Conservation (phyloP, 208 protist genomes). For the Eutreptiella sp. region DNA sequence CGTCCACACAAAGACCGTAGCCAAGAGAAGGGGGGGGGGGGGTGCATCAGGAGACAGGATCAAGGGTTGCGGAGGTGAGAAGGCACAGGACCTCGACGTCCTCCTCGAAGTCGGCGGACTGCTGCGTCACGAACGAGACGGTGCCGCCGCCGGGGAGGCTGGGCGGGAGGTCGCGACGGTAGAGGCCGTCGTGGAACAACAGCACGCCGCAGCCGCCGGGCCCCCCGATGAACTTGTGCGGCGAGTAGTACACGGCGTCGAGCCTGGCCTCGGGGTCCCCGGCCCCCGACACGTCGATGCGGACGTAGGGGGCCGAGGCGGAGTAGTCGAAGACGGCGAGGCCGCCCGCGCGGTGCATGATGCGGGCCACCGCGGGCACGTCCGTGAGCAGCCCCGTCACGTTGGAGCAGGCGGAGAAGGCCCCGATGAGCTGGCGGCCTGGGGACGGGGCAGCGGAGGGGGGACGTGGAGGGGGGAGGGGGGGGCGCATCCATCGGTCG, state of each 20-base stretch:
- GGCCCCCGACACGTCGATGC: too few species aligned
- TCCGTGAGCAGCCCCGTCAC: constrained; percentile 49
- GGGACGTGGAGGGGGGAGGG: too few species aligned
- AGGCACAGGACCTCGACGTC: too few species aligned
- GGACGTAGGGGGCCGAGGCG: constrained; percentile 49
- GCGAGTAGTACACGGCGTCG: constrained; percentile 57
- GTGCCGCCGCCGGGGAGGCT: constrained; percentile 50
- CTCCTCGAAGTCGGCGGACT: constrained; percentile 41
- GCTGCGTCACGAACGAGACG: constrained; percentile 47
- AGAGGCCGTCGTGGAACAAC: constrained; percentile 21
- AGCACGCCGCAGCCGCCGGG: constrained; percentile 48
- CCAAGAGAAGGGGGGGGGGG: too few species aligned
- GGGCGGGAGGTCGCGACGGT: constrained; percentile 23
- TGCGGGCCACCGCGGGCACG: constrained; percentile 28
- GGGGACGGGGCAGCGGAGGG: too few species aligned
- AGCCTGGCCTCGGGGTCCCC: background rate
- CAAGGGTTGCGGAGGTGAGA: too few species aligned
- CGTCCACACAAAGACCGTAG: too few species aligned
- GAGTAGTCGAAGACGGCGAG: constrained; percentile 58
- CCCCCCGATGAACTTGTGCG: constrained; percentile 69
- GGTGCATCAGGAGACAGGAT: too few species aligned
- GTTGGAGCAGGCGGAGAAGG: constrained; percentile 58
- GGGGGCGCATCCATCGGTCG: too few species aligned
- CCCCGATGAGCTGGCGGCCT: constrained; percentile 44
- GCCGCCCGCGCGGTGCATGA: constrained; percentile 44